Evolutionary conservation across 805 yeast species (phyloP).

Genomic region (Tanozyma kutaoensis): DNA sequence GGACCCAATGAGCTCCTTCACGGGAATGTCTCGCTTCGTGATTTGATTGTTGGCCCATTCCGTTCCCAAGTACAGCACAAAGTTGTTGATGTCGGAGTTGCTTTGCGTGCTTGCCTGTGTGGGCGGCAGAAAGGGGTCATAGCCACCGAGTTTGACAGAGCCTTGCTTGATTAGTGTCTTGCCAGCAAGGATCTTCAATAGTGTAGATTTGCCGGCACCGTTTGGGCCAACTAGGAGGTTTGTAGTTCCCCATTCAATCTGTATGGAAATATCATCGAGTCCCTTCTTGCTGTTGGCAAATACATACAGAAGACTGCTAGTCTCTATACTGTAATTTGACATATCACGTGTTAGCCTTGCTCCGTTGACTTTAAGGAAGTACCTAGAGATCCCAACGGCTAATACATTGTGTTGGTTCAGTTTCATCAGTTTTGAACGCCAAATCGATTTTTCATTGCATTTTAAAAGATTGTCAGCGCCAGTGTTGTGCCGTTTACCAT

Average conservation of each 20-base stretch:
- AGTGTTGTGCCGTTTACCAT: no score
- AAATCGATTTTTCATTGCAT: no score
- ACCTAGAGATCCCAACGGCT: no score
- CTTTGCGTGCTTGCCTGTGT: slow-evolving; percentile 31
- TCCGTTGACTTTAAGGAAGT: no score
- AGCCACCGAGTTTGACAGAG: slow-evolving; percentile 57
- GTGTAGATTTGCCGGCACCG: slow-evolving; percentile 94
- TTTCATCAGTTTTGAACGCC: no score
- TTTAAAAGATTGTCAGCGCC: no score
- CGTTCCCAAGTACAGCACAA: slow-evolving; percentile 79
- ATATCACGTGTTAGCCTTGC: no score
- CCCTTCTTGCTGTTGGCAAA: slow-evolving; percentile 52
- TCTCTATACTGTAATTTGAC: no score
- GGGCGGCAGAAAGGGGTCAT: slow-evolving; percentile 70
- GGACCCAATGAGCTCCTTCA: slow-evolving; percentile 59
- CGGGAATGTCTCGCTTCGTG: slow-evolving; percentile 86
- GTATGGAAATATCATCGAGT: slow-evolving; percentile 45
- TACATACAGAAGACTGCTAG: slow-evolving; percentile 52
- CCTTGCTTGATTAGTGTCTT: slow-evolving; percentile 77
- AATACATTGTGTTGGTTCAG: no score
- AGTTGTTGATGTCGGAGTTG: slow-evolving; percentile 30
- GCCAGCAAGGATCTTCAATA: slow-evolving; percentile 78
- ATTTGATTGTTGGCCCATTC: slow-evolving; percentile 95
- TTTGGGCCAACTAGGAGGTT: slow-evolving; percentile 83
- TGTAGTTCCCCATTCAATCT: slow-evolving; percentile 59